Percentiles rank a stretch among this genome's conserved stretches.
These are phyloP conservation scores for Quaeritorhiza haematococci DNA, from an alignment of 371 early-diverging fungal species.

Conservation along the genomic window DNA sequence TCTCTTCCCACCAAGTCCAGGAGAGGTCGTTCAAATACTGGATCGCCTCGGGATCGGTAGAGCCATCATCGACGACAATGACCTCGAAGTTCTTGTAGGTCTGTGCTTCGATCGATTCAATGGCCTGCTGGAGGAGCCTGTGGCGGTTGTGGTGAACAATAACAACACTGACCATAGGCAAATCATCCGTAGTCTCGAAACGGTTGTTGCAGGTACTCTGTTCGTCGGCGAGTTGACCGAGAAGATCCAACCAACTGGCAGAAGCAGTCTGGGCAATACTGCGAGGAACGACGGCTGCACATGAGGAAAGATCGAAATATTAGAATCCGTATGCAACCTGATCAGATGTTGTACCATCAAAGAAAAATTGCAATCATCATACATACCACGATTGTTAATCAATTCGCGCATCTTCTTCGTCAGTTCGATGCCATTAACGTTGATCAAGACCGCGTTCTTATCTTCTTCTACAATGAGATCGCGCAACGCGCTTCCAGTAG, in stretches of 20 bases:
- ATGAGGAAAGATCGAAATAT: not conserved
- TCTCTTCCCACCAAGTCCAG: conserved; percentile 30
- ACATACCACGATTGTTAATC: conserved; percentile 6
- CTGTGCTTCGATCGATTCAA: conserved; percentile 22
- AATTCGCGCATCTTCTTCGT: conserved; percentile 5
- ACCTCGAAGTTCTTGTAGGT: conserved; percentile 32
- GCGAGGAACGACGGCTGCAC: not conserved
- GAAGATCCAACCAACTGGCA: conserved; percentile 8
- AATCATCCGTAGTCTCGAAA: conserved; percentile 9
- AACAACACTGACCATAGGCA: conserved; percentile 28
- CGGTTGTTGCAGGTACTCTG: conserved; percentile 1
- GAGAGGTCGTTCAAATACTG: conserved; percentile 24
- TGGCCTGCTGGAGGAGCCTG: conserved; percentile 25
- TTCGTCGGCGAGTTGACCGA: not conserved
- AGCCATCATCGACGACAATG: conserved; percentile 33
- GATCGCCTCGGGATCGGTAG: conserved; percentile 20
- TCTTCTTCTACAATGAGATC: conserved; percentile 13
- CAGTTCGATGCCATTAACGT: conserved; percentile 5
- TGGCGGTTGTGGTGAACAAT: conserved; percentile 31
- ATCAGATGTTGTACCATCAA: not conserved
- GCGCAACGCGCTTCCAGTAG: conserved; percentile 7
- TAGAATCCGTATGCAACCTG: not conserved
- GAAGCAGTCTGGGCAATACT: not conserved
- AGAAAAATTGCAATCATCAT: not conserved
- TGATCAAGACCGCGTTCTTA: conserved; percentile 4